Conservation (phyloP, 2,329 filamentous ascomycete species). For the Trichoderma asperellum region DNA sequence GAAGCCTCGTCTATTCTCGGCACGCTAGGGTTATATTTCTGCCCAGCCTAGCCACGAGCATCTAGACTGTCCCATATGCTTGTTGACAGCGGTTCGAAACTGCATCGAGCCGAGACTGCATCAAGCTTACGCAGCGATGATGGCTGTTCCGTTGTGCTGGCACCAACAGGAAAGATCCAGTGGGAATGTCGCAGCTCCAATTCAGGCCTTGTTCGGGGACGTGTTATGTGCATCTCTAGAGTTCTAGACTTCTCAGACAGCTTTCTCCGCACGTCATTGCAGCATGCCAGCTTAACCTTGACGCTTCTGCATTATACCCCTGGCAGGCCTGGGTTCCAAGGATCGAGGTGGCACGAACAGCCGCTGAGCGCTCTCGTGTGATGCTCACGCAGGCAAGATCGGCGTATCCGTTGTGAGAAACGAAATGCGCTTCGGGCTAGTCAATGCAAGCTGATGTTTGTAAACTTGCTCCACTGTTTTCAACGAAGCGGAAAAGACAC, state of each 20-base stretch:
- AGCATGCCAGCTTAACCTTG: constrained; percentile 28
- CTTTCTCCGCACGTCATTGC: constrained; percentile 29
- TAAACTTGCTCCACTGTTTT: constrained; percentile 23
- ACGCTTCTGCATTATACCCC: constrained; percentile 31
- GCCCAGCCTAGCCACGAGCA: constrained; percentile 12
- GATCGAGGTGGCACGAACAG: constrained; percentile 33
- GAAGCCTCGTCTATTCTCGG: constrained; percentile 14
- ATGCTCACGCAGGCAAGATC: constrained; percentile 27
- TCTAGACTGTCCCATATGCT: constrained; percentile 21
- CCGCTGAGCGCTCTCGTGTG: constrained; percentile 14
- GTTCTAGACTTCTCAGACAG: constrained; percentile 12
- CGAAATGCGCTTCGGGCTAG: constrained; percentile 16
- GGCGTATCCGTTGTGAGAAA: background rate
- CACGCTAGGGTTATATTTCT: constrained; percentile 11
- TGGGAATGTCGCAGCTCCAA: constrained; percentile 17
- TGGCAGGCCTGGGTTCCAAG: constrained; percentile 32
- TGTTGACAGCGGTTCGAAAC: constrained; percentile 2
- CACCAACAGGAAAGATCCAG: constrained; percentile 15
- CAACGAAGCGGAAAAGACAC: constrained; percentile 16
- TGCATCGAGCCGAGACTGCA: constrained; percentile 8
- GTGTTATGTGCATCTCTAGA: constrained; percentile 25
- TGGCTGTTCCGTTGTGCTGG: constrained; percentile 11
- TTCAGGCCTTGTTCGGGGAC: constrained; percentile 21
- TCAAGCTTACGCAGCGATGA: constrained; percentile 26
- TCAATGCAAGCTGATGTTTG: constrained; percentile 14